Conservation (phyloP, 805 yeast genomes). For the Candida sanyiensis region DNA sequence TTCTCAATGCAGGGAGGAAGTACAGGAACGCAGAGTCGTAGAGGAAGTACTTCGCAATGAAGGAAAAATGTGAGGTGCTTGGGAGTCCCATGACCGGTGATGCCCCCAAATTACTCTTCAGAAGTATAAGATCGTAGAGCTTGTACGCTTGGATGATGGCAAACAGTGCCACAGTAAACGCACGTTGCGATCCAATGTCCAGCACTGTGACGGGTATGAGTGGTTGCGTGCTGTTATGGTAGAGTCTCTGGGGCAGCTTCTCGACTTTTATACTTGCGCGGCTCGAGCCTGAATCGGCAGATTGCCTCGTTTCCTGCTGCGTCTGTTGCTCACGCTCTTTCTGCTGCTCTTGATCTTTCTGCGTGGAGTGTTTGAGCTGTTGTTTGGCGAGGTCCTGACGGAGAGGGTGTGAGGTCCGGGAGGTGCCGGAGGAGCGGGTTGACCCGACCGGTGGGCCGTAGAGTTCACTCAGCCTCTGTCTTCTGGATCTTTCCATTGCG, state of each 20-base stretch:
- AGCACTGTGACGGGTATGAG: conserved; percentile 60
- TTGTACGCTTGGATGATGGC: conserved; percentile 82
- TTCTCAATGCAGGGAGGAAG: conserved; percentile 64
- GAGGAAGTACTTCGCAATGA: conserved; percentile 63
- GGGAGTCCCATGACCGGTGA: conserved; percentile 32
- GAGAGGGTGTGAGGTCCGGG: conserved; percentile 12
- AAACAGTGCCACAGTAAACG: conserved; percentile 60
- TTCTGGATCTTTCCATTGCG: conserved; percentile 27
- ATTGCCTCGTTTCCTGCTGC: neutral
- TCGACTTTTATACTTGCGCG: conserved; percentile 2
- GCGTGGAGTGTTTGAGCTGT: conserved; percentile 11
- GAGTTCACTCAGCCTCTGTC: conserved; percentile 26
- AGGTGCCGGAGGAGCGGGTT: conserved; percentile 2
- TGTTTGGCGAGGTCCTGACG: conserved; percentile 18
- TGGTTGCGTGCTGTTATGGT: conserved; percentile 21
- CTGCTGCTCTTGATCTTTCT: conserved; percentile 1
- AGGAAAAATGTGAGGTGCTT: conserved; percentile 48
- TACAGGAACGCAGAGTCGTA: conserved; percentile 69
- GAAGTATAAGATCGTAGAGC: conserved; percentile 58
- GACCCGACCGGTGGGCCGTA: conserved; percentile 19
- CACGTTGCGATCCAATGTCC: conserved; percentile 74
- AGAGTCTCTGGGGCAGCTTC: conserved; percentile 8
- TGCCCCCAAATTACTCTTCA: conserved; percentile 41
- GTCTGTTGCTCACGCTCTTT: neutral
- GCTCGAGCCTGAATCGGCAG: neutral